These are phyloP conservation scores for Nevesoporus exiguus DNA, from an alignment of 768 basidiomycete genomes.

Conservation along the genomic window DNA sequence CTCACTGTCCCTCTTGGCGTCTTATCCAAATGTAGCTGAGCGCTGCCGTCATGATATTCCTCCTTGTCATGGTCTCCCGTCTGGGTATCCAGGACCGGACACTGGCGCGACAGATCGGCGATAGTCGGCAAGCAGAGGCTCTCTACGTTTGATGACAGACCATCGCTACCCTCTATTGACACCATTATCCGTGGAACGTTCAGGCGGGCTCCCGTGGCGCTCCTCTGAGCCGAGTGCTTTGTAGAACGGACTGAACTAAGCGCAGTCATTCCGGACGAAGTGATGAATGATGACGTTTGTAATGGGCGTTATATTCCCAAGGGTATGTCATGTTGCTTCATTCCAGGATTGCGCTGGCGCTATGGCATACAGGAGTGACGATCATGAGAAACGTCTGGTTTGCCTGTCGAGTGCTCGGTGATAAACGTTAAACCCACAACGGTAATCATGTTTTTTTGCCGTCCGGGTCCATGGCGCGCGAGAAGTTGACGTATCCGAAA, in stretches of 20 bases:
- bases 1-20: neutral
- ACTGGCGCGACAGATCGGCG: constrained; percentile 15
- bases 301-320: constrained; percentile 14
- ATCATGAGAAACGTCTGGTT: constrained; percentile 32
- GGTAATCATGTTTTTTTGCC: no score
- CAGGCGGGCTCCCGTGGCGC: constrained; percentile 13
- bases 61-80: constrained; percentile 15
- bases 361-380: constrained; percentile 14
- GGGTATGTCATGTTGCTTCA: neutral
- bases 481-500: constrained; percentile 32
- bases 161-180: constrained; percentile 35
- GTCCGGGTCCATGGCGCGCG: constrained; percentile 16
- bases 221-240: constrained; percentile 13
- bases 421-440: no score
- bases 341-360: neutral
- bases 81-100: constrained; percentile 19
- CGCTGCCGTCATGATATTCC: constrained; percentile 6
- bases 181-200: constrained; percentile 37
- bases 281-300: constrained; percentile 10
- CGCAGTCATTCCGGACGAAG: constrained; percentile 14
- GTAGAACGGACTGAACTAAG: neutral
- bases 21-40: constrained; percentile 14
- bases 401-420: neutral
- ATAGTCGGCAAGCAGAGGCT: constrained; percentile 21
- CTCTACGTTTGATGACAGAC: no score